Percentiles rank a stretch among this genome's conserved stretches.
Evolutionary conservation across 2,329 filamentous ascomycete species (phyloP).

Genomic region (Pseudofabraea citricarpa): DNA sequence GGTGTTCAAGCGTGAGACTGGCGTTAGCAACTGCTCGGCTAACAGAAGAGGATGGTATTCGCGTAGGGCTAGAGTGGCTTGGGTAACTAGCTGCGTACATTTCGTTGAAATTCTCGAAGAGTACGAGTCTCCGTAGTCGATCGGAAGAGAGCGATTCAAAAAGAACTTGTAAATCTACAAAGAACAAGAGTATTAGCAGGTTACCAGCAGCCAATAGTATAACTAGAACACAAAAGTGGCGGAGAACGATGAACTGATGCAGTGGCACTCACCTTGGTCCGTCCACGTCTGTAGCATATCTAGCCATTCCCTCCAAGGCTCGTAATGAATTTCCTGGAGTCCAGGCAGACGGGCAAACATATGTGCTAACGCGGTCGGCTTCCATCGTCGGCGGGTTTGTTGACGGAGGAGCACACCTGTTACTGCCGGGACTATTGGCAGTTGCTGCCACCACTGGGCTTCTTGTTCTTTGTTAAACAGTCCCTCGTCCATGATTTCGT

Average conservation of each 20-base stretch:
- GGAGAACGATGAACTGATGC: slow-evolving; percentile 16
- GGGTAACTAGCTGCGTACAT: slow-evolving; percentile 19
- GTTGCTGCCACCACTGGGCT: slow-evolving; percentile 28
- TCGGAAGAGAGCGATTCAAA: slow-evolving; percentile 23
- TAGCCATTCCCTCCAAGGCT: slow-evolving; percentile 33
- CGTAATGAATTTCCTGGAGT: slow-evolving; percentile 33
- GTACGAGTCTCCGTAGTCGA: slow-evolving; percentile 24
- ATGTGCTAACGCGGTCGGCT: slow-evolving; percentile 24
- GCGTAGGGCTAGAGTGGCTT: slow-evolving; percentile 15
- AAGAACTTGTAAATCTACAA: slow-evolving; percentile 20
- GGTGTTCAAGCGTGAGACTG: slow-evolving; percentile 15
- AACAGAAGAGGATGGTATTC: slow-evolving; percentile 17
- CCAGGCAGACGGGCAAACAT: slow-evolving; percentile 32
- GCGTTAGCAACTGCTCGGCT: slow-evolving; percentile 10
- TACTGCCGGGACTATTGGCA: slow-evolving; percentile 30
- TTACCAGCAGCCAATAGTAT: slow-evolving; percentile 15
- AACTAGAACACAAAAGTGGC: slow-evolving; percentile 15
- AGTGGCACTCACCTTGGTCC: slow-evolving; percentile 26
- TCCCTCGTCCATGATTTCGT: slow-evolving; percentile 26
- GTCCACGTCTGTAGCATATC: slow-evolving; percentile 12
- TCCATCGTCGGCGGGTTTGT: slow-evolving; percentile 33
- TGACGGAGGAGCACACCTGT: slow-evolving; percentile 31
- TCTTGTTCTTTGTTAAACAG: slow-evolving; percentile 24
- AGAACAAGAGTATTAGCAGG: slow-evolving; percentile 11
- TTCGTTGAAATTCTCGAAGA: slow-evolving; percentile 33